Percentiles rank a stretch among this genome's conserved stretches.
Evolutionary conservation across 2,329 filamentous ascomycete genomes (phyloP).

Genomic region (Aspergillus hiratsukae): DNA sequence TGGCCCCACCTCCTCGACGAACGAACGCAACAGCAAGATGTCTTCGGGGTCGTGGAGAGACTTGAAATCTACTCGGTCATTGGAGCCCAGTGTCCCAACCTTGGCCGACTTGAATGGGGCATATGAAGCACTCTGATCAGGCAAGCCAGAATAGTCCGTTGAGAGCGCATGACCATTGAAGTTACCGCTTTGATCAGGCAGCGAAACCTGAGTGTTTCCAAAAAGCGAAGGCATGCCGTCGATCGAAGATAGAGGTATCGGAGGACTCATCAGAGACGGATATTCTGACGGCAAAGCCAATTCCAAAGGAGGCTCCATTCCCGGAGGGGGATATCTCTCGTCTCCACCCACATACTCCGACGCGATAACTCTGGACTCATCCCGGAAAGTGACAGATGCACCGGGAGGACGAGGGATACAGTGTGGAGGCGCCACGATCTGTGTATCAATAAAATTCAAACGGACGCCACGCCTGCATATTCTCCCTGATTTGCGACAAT

Average conservation of each 20-base stretch:
- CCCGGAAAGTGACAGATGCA: constrained; percentile 73
- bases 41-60: constrained; percentile 59
- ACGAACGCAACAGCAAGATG: constrained; percentile 84
- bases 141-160: constrained; percentile 22
- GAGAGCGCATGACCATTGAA: constrained; percentile 24
- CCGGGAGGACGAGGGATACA: constrained; percentile 56
- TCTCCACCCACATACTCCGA: constrained; percentile 82
- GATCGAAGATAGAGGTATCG: constrained; percentile 45
- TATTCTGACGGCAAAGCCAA: constrained; percentile 3
- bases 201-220: constrained; percentile 38
- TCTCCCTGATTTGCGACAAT: constrained; percentile 83
- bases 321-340: constrained; percentile 62
- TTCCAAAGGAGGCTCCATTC: constrained; percentile 33
- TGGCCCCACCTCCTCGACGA: constrained; percentile 80
- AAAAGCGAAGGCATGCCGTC: constrained; percentile 47
- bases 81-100: constrained; percentile 38
- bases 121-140: constrained; percentile 31
- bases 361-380: constrained; percentile 85
- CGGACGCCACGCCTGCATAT: constrained; percentile 80
- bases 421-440: constrained; percentile 63
- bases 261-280: constrained; percentile 8
- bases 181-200: constrained; percentile 17
- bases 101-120: constrained; percentile 33
- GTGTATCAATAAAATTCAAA: constrained; percentile 86
- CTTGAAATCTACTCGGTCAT: constrained; percentile 60